Evolutionary conservation across 805 yeast genomes (phyloP), one percentile per base, ranked within the genome.

Genomic region (Jamesozyma gamospora): DNA sequence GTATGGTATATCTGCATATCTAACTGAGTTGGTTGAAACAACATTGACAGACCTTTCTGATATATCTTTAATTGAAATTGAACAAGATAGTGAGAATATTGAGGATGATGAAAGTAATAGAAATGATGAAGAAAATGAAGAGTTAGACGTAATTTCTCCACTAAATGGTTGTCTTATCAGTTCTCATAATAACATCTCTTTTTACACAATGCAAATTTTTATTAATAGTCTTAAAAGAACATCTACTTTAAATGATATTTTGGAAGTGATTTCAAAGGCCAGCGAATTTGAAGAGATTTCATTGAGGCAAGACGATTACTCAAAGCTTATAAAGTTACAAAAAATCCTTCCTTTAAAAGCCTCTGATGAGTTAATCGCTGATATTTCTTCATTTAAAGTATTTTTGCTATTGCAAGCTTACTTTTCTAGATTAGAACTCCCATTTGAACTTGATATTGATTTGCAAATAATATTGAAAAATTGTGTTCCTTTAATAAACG

Each of bases 11-110:
- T 85, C 94, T 1, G 88, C 82, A 39, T 85, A 70, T 57, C 62
- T 92, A 32, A 87, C 96, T 0, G 96, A 87, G 35, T 55, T 86
- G 11, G 81, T 90, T 11, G 97, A 92, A 53, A 64, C 62, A 5
- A 68, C 84, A 0, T 52, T 90, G 45, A 69, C 68, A 26, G 94
- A 84, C 16, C 65, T 92, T 33, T 56, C 58, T 14, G 74, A 74
- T 1, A 72, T 77, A 1, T 75, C 75, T 26, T 52, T 88, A 42
- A 68, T 92, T 33, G 87, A 80, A 46, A 46, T 79, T 5, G 58
- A 52, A 4, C 60, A 53, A 31, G 34, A 34, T 59, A 19, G 36
- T 7, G 4, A n/a, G 9, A 18, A 19, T 13, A 12, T 25, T 2
- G 19, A 32, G n/a, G 38, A 21, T 7, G 27, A 58, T 2, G 45